Evolutionary conservation across 139 green algal genomes (phyloP), one percentile per base, ranked within the genome.

Genomic region (Coelastrella sp.): DNA sequence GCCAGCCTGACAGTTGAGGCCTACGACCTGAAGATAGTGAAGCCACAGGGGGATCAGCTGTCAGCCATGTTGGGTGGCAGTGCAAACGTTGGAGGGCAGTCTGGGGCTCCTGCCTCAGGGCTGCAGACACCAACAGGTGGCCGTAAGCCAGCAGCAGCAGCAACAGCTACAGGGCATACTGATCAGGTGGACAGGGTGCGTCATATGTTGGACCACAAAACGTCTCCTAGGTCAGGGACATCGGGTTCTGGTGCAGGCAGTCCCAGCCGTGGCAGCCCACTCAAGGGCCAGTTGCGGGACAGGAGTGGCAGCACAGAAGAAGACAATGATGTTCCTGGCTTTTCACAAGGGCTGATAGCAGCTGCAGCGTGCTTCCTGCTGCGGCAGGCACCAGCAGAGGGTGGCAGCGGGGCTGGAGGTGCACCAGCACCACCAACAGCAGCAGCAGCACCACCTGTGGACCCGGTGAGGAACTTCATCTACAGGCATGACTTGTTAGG

Each of bases 311-410:
- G 20, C 85, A 75, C 49, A 11, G 86, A 78, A 8, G 70, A 82
- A 63, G 82, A 25, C n/a, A 74, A 22, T 9, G 66, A 81, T 20
- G 22, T 60, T 65, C 87, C 87, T n/a, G 82, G 61, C 12, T 91
- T 92, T 70, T 27, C 49, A 5, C 63, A 68, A 12, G 90, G 90
- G 24, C 85, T 92, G 20, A 88, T 92, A n/a, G 22, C 82, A 35
- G 80, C 68, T 63, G 90, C 90, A 4, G 81, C 85, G n/a, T 91
- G 90, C 90, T 90, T 92, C 79, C 27, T 92, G 85, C 59, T 92
- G 85, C 27, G 73, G 19, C 90, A 91, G 80, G 85, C 80, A 68
- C 90, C 84, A 14, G 7, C 90, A 6, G 74, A 89, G 20, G 25
- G n/a, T 7, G 66, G 61, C 63, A 87, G 79, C 56, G 91, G 56